A percentile compares a stretch with the other conserved stretches of the same genome.
Conservation (phyloP, 1,284 basidiomycete species). For the Cutaneotrichosporon sp. region DNA sequence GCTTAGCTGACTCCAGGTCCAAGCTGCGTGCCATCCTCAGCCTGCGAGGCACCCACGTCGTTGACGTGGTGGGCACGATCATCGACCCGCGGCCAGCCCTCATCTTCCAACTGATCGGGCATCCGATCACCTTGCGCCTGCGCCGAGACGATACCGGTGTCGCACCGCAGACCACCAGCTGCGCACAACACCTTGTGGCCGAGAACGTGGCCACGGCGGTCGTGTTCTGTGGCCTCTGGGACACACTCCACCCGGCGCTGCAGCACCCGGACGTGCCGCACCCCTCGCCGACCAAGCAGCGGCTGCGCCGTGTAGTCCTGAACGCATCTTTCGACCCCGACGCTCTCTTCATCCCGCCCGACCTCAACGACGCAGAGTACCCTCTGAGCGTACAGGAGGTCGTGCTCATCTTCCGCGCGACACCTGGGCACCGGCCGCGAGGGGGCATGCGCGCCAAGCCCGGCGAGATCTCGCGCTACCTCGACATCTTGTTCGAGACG, state of each 20-base stretch:
- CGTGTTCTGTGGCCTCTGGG: conserved; percentile 1
- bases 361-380: conserved; percentile 3
- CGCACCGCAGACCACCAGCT: neutral
- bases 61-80: neutral
- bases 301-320: neutral
- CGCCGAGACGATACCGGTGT: neutral
- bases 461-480: neutral
- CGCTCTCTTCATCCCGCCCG: neutral
- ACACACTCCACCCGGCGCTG: neutral
- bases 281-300: neutral
- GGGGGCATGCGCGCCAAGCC: neutral
- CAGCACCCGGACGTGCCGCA: neutral
- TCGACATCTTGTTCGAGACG: conserved; percentile 4
- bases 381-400: neutral
- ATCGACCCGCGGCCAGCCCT: conserved; percentile 2
- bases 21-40: neutral
- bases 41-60: neutral
- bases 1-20: neutral
- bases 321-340: neutral
- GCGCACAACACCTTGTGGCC: neutral
- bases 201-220: neutral
- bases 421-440: neutral
- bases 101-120: neutral
- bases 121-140: neutral
- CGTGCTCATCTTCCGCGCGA: neutral